Base-by-base conservation (phyloP, 2,329 filamentous ascomycete species). In the Apiospora rasikravindrae region DNA sequence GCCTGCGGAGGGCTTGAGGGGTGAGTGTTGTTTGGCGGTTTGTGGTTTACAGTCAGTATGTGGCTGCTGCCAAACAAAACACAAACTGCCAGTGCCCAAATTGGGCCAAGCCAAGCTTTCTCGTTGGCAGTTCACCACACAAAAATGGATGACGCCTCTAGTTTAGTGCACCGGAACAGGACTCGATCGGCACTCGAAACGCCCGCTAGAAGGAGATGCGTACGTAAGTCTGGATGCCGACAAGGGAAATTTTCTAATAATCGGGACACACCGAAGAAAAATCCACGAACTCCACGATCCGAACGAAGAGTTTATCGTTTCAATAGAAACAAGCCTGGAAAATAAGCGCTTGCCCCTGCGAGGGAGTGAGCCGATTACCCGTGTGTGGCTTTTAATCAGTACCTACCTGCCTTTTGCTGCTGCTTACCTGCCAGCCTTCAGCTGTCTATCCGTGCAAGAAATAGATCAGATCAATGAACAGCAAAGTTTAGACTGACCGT, bases 171-270 rank as follows among this genome's bases (percentile, higher is more conserved):
- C 53, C 16, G 29, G 19, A 61, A 61, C 19, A 33, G 53, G 53
- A 22, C 14, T 22, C 29, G 53, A 61, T 61, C 53, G 33, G 29
- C 53, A 33, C 53, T 33, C 26, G 3, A 26, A 33, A 26, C 26
- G 29, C 29, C 22, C 5, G 53, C 53, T n/a, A 5, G 53, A 22
- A 37, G 3, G 19, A 8, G 10, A 37, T 37, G 22, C 53, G 53
- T 61, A 61, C 53, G 53, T 61, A 61, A 61, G 53, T 61, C 16
- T 19, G 33, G 26, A 57, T 57, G 51, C 51, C 33, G 51, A 33
- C 51, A 45, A 1, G 16, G 19, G 16, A 22, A 6, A 26, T 37
- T 37, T 37, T 33, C 6, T 33, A 29, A 22, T 40, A 64, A 40
- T 40, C 33, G 19, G 33, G 19, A 40, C 57, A 24, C 33, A 13